Evolutionary conservation across 1,139 yeast genomes (phyloP).

Genomic region (Candida smagusa): DNA sequence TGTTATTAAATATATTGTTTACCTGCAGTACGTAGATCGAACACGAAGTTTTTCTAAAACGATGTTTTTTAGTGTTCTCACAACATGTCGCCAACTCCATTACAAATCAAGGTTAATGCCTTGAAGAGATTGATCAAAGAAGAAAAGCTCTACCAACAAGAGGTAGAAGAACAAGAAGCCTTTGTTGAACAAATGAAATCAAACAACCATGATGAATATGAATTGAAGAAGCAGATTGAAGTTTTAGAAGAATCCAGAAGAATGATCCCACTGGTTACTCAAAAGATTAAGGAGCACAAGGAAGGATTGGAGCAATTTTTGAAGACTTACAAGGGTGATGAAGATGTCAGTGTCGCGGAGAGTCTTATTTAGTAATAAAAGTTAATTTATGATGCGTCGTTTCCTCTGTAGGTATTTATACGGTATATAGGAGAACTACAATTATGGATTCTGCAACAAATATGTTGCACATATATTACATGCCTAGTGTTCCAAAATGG

Average conservation of each 20-base stretch:
- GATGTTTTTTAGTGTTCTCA: slow-evolving; percentile 1
- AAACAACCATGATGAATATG: slow-evolving; percentile 60
- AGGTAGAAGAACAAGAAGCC: slow-evolving; percentile 59
- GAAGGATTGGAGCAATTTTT: slow-evolving; percentile 42
- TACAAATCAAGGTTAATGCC: slow-evolving; percentile 76
- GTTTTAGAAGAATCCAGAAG: slow-evolving; percentile 67
- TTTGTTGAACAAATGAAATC: slow-evolving; percentile 43
- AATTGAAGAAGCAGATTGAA: slow-evolving; percentile 61
- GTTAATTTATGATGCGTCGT: too few relatives aligned
- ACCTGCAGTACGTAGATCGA: slow-evolving; percentile 1
- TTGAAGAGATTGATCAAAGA: slow-evolving; percentile 74
- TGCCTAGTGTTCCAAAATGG: slow-evolving; percentile 82
- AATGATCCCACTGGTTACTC: slow-evolving; percentile 61
- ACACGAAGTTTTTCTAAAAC: slow-evolving; percentile 1
- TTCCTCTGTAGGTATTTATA: too few relatives aligned
- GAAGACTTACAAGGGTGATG: slow-evolving; percentile 45
- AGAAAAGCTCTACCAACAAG: slow-evolving; percentile 59
- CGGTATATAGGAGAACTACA: not conserved
- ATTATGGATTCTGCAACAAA: too few relatives aligned
- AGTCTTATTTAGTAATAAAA: too few relatives aligned
- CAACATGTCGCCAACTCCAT: slow-evolving; percentile 79
- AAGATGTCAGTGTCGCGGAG: slow-evolving; percentile 42
- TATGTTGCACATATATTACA: too few relatives aligned
- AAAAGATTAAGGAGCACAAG: slow-evolving; percentile 49
- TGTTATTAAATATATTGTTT: too few relatives aligned